Evolutionary conservation across 306 rosid species (phyloP), one percentile per base, ranked within the genome.

Genomic region (Luffa acutangula): DNA sequence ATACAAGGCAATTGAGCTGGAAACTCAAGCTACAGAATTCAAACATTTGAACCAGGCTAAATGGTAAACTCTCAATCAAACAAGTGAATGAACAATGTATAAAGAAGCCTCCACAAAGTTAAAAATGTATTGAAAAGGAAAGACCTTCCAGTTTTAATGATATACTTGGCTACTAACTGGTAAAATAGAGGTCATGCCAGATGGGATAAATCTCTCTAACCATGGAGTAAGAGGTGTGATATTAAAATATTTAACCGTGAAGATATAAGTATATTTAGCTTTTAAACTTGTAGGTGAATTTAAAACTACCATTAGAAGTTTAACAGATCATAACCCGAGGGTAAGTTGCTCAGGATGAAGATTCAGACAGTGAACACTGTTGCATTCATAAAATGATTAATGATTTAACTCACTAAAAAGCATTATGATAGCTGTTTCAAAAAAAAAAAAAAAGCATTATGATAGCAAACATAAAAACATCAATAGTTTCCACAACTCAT

Each of bases 1-100:
- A 95, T 94, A 86, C 98, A 92, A 43, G 97, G 90, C 52, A 82
- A 79, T 78, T 86, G 92, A 48, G 97, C 97, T 48, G 98, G 97
- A 86, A 90, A 75, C 75, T 92, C 96, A 73, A 95, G 87, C 97
- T 92, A 93, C 80, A 88, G 83, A 85, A 77, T 56, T 75, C 64
- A 75, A 53, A 53, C 79, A 37, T 37, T 56, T 36, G 65, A 56
- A 34, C 60, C 79, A 49, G 13, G 41, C 42, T 46, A 73, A 49
- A 49, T 13, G 56, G 76, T 46, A 31, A 43, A 71, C n/a, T 48
- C 57, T 46, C 21, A 49, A 49, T 25, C 77, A 48, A 49, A 73
- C 43, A 73, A 31, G 52, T 67, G 14, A 66, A 66, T 66, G 31
- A 15, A 64, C 36, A 64, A 5, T 36, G 42, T 37, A 64, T 14